Conservation (phyloP, 192 early-diverging fungal genomes). For the Coemansia sp. region DNA sequence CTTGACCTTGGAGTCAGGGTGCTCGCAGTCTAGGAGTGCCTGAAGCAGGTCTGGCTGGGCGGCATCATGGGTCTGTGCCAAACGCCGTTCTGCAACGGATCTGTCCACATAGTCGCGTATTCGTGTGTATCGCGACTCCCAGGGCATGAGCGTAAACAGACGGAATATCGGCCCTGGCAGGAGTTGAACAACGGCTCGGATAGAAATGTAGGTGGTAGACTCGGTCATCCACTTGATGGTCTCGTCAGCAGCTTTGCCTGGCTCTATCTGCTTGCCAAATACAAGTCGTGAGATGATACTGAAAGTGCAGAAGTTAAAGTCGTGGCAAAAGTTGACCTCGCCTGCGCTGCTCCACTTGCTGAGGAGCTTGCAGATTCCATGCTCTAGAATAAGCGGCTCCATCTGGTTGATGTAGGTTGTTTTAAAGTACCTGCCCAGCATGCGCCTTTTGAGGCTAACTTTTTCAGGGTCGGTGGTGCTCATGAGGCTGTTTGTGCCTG, state of each 20-base stretch:
- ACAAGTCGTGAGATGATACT: not conserved
- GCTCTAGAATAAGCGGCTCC: not conserved
- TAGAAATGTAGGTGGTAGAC: not conserved
- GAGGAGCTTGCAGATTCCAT: not conserved
- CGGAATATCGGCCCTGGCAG: not conserved
- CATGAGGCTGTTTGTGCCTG: not conserved
- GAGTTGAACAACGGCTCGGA: not conserved
- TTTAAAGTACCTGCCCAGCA: not conserved
- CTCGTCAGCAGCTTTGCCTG: too few species aligned
- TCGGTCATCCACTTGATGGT: not conserved
- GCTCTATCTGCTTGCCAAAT: not conserved
- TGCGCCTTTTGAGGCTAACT: not conserved
- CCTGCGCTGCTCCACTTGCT: not conserved
- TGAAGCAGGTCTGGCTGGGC: constrained; percentile 13
- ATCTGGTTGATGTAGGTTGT: not conserved
- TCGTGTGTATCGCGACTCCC: not conserved
- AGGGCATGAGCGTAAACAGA: not conserved
- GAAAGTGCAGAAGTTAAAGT: not conserved
- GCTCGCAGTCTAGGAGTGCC: constrained; percentile 28
- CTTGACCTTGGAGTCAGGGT: constrained; percentile 9
- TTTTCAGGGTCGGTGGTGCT: not conserved
- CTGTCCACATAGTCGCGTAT: not conserved
- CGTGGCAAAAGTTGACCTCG: not conserved
- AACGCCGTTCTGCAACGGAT: too few species aligned
- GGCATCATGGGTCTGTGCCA: not conserved